A percentile compares a stretch with the other conserved stretches of the same genome.
Evolutionary conservation across 83 land plant genomes (phyloP).

Genomic region (Picea abies): DNA sequence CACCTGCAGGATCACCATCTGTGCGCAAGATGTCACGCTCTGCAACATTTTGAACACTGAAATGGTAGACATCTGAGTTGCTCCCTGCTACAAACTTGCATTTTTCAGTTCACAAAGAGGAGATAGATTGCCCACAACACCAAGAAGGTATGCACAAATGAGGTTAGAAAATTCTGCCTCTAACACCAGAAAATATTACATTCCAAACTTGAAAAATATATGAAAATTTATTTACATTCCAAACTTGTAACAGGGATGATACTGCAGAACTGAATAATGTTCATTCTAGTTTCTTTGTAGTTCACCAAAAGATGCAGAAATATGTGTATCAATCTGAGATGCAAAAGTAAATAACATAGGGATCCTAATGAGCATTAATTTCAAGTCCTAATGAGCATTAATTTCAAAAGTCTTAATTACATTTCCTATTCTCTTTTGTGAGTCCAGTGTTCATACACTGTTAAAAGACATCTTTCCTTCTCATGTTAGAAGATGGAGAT

Average conservation of each 20-base stretch:
- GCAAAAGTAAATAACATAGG: too few relatives aligned
- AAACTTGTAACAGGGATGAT: background rate
- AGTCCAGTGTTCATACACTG: too few relatives aligned
- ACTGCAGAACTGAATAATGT: background rate
- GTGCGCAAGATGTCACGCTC: conserved; percentile 87
- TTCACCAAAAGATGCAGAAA: too few relatives aligned
- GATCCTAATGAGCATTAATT: too few relatives aligned
- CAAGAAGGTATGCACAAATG: background rate
- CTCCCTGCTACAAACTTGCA: background rate
- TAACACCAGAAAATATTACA: background rate
- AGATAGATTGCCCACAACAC: background rate
- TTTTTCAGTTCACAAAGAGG: background rate
- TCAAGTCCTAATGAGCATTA: too few relatives aligned
- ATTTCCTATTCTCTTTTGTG: too few relatives aligned
- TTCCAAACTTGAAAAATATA: background rate
- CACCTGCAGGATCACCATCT: conserved; percentile 91
- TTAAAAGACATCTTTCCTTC: too few relatives aligned
- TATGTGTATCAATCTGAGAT: too few relatives aligned
- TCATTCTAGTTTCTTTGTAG: background rate
- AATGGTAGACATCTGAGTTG: conserved; percentile 4
- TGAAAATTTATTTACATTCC: background rate
- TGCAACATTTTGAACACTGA: conserved; percentile 45
- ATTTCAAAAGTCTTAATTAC: too few relatives aligned
- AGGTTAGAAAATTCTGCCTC: background rate
- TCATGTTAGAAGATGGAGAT: too few relatives aligned